phyloP scores from a whole-genome alignment of 345 rosid species.

The Corymbia maculata region DNA sequence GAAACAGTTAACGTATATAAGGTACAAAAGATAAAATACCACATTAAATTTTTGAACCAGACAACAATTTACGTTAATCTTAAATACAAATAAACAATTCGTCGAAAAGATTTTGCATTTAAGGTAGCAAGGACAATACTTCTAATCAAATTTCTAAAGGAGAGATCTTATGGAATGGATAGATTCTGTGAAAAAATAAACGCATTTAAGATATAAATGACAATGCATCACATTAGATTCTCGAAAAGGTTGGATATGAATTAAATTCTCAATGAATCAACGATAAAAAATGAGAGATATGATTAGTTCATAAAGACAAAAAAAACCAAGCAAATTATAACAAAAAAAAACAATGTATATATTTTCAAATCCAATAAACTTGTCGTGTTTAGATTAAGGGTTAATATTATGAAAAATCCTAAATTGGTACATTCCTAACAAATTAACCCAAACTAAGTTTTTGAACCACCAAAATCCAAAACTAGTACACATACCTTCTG shows the following conservation, averaged over 20 bases:
- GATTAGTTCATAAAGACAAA: fast-evolving
- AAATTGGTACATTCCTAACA: too few species aligned
- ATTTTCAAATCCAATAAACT: not conserved
- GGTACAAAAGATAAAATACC: not conserved
- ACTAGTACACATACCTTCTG: too few species aligned
- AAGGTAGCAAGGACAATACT: not conserved
- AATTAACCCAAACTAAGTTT: too few species aligned
- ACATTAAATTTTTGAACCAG: not conserved
- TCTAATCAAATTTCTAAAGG: not conserved
- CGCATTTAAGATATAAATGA: not conserved
- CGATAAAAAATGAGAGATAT: fast-evolving
- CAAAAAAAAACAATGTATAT: not conserved
- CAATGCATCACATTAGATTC: not conserved
- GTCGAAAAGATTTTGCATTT: not conserved
- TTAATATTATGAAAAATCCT: too few species aligned
- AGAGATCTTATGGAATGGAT: not conserved
- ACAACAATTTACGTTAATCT: not conserved
- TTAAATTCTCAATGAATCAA: not conserved
- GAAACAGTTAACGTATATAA: not conserved
- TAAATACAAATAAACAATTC: not conserved
- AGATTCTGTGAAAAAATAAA: not conserved
- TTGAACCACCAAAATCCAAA: too few species aligned
- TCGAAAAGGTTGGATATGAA: fast-evolving
- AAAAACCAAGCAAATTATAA: not conserved
- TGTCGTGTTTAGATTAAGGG: not conserved